Evolutionary conservation across 208 protist genomes (phyloP).

Genomic region (Polymyxa betae): DNA sequence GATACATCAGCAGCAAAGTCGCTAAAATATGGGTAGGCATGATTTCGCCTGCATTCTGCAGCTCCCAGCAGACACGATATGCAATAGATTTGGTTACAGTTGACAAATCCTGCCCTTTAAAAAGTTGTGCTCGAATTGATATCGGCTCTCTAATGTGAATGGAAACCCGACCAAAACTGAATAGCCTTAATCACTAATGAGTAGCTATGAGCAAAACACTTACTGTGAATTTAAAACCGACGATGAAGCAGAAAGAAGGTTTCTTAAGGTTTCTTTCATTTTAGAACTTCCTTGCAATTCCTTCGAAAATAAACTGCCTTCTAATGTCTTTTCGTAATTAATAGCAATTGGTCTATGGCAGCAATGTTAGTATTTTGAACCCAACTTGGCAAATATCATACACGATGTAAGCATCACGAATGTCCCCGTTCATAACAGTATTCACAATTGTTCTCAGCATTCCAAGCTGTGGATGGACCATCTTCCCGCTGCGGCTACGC

Average conservation of each 20-base stretch:
- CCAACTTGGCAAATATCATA: background rate
- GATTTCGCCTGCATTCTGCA: slow-evolving; percentile 21
- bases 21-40: slow-evolving; percentile 51
- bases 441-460: background rate
- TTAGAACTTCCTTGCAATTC: slow-evolving; percentile 47
- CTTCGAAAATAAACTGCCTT: background rate
- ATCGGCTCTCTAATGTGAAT: slow-evolving; percentile 15
- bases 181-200: background rate
- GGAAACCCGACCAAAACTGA: slow-evolving; percentile 52
- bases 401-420: slow-evolving; percentile 28
- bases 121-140: background rate
- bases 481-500: slow-evolving; percentile 29
- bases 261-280: slow-evolving; percentile 22
- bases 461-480: slow-evolving; percentile 8
- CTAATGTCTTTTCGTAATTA: slow-evolving; percentile 49
- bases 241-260: background rate
- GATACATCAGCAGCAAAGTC: slow-evolving; percentile 38
- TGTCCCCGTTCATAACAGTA: background rate
- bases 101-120: background rate
- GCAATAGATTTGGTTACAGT: background rate
- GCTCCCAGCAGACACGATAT: background rate
- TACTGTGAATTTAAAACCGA: slow-evolving; percentile 12
- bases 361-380: background rate
- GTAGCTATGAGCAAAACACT: background rate
- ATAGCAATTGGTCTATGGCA: slow-evolving; percentile 18